Base-by-base conservation (phyloP, 192 early-diverging fungal genomes). In the Coemansia furcata region DNA sequence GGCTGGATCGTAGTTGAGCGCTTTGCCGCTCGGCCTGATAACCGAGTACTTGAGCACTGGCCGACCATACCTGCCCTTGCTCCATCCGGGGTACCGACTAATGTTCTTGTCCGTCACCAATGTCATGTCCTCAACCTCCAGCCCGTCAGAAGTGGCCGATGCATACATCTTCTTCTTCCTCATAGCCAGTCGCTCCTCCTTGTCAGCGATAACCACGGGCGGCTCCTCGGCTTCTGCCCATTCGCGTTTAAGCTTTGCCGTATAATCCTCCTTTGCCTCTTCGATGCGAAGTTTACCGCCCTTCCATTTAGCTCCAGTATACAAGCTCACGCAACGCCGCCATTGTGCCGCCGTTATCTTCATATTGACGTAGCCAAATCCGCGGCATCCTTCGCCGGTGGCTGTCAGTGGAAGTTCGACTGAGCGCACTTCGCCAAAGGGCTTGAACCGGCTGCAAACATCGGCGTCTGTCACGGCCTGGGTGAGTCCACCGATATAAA, bases 251-350 rank as follows among this genome's bases (percentile, higher is more conserved):
- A 84, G 71, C 37, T 83, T 84, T 5, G 60, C 64, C 54, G 55
- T 62, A 75, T 87, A 94, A 63, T 87, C 82, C 52, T 87, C 86
- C 71, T 92, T 93, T 12, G 93, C 91, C n/a, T 92, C 92, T 62
- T 94, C 90, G 17, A 95, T 77, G 46, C 87, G 86, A 62, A 95
- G 55, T 32, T 86, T 84, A 29, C 87, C 82, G 43, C 93, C 93
- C 74, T 93, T 95, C 93, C 93, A 95, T 60, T 91, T 92, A 12
- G 93, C 78, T 3, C 90, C 89, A 39, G 90, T 89, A 65, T 89
- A 93, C 19, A 89, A 54, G 19, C 85, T 81, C 29, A 89, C 78
- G 78, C 92, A 94, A 73, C 86, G 88, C 43, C 71, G 81, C 85
- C 90, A 89, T 19, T 89, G 79, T 35, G 86, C 83, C 15, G 85